Percentiles rank a stretch among this genome's conserved stretches.
Evolutionary conservation across 192 early-diverging fungal genomes (phyloP).

Genomic region (Ambispora gerdemannii): DNA sequence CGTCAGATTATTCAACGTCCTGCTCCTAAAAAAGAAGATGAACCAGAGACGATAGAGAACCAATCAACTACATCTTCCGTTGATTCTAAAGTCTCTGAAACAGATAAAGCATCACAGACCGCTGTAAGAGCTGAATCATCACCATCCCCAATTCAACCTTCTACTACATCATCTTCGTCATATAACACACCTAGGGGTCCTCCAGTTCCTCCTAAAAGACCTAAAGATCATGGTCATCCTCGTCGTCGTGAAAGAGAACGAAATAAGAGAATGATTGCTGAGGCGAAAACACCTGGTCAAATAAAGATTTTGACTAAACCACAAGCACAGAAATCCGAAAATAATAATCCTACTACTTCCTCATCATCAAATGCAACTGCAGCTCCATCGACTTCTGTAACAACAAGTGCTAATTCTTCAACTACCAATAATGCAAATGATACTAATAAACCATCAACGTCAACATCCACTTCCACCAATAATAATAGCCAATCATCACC

Average conservation of each 20-base stretch:
- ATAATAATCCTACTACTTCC: background rate
- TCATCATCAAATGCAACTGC: no score
- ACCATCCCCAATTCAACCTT: background rate
- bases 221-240: background rate
- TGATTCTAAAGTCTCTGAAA: no score
- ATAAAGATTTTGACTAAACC: slow-evolving; percentile 7
- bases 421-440: no score
- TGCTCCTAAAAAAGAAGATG: background rate
- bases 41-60: background rate
- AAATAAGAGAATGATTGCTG: background rate
- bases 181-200: background rate
- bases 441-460: no score
- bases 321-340: background rate
- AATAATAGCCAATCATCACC: background rate
- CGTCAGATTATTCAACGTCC: slow-evolving; percentile 24
- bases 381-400: background rate
- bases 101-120: no score
- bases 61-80: background rate
- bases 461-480: background rate
- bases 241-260: slow-evolving; percentile 2
- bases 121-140: background rate
- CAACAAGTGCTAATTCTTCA: background rate
- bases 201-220: slow-evolving; percentile 1
- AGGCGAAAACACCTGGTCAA: background rate
- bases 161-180: background rate